Percentiles rank a stretch among this genome's conserved stretches.
Conservation (phyloP, 768 basidiomycete genomes). For the Amanita rimosa region DNA sequence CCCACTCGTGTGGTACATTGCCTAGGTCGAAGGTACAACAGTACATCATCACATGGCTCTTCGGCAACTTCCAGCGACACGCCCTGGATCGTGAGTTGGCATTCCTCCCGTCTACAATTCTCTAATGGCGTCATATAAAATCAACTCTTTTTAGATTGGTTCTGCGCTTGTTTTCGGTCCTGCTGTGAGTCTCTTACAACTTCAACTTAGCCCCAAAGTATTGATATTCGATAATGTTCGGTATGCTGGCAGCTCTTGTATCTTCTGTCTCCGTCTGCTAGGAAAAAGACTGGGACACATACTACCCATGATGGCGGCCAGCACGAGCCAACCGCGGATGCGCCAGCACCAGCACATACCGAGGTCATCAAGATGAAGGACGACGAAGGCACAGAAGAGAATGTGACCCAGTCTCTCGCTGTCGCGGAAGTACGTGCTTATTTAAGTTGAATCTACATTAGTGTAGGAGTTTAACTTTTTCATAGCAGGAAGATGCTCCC, state of each 20-base stretch:
- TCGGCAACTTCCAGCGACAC: slow-evolving; percentile 8
- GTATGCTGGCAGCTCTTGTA: slow-evolving; percentile 8
- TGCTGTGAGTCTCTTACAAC: not conserved
- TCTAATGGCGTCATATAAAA: no score
- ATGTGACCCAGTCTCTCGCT: slow-evolving; percentile 7
- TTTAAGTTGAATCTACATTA: not conserved
- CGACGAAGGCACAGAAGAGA: slow-evolving; percentile 10
- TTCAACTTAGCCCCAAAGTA: not conserved
- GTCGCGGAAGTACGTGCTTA: slow-evolving; percentile 7
- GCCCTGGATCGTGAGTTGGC: slow-evolving; percentile 11
- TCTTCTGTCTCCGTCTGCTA: slow-evolving; percentile 10
- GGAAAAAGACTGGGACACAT: slow-evolving; percentile 3
- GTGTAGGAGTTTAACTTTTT: not conserved
- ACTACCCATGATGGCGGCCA: slow-evolving; percentile 4
- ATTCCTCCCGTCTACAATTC: not conserved
- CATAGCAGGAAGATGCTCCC: slow-evolving; percentile 10
- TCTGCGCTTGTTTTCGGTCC: slow-evolving; percentile 10
- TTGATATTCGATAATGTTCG: no score
- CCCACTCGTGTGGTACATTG: slow-evolving; percentile 2
- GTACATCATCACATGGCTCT: slow-evolving; percentile 8
- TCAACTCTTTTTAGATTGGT: slow-evolving; percentile 6
- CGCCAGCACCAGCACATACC: not conserved
- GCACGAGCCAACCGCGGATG: not conserved
- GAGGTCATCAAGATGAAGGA: slow-evolving; percentile 10
- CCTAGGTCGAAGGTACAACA: slow-evolving; percentile 7